phyloP scores from a whole-genome alignment of 768 basidiomycete genomes.

The Macrocybe gigantea region DNA sequence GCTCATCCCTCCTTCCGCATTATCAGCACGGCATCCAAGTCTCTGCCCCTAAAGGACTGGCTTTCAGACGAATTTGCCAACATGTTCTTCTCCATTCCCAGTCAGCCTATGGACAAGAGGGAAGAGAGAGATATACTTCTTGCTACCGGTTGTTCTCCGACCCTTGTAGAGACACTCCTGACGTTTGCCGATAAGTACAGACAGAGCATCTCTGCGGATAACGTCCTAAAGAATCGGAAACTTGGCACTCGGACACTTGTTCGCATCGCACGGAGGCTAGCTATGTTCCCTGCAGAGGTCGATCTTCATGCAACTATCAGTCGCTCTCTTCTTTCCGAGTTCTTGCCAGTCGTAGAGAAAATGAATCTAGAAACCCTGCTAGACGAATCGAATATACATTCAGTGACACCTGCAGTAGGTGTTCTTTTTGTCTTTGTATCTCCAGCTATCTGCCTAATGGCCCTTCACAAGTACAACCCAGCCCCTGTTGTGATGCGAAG shows the following conservation, averaged over 20 bases:
- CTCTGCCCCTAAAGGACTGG: conserved; percentile 64
- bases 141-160: conserved; percentile 41
- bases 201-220: conserved; percentile 46
- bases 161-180: conserved; percentile 34
- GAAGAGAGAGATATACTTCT: conserved; percentile 48
- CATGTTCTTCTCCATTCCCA: conserved; percentile 62
- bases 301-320: conserved; percentile 43
- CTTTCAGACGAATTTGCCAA: conserved; percentile 61
- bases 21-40: conserved; percentile 58
- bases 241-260: conserved; percentile 58
- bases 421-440: too few species aligned
- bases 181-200: conserved; percentile 56
- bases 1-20: conserved; percentile 56
- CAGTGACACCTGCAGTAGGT: conserved; percentile 35
- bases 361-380: conserved; percentile 47
- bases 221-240: conserved; percentile 54
- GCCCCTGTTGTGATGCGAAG: too few species aligned
- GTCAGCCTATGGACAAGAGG: conserved; percentile 48
- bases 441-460: too few species aligned
- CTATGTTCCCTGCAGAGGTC: conserved; percentile 35
- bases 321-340: conserved; percentile 50
- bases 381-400: conserved; percentile 42
- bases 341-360: conserved; percentile 53
- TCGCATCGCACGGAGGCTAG: conserved; percentile 45
- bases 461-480: too few species aligned